A percentile compares a stretch with the other conserved stretches of the same genome.
Evolutionary conservation across 345 rosid genomes (phyloP).

Genomic region (Arabis alpina): DNA sequence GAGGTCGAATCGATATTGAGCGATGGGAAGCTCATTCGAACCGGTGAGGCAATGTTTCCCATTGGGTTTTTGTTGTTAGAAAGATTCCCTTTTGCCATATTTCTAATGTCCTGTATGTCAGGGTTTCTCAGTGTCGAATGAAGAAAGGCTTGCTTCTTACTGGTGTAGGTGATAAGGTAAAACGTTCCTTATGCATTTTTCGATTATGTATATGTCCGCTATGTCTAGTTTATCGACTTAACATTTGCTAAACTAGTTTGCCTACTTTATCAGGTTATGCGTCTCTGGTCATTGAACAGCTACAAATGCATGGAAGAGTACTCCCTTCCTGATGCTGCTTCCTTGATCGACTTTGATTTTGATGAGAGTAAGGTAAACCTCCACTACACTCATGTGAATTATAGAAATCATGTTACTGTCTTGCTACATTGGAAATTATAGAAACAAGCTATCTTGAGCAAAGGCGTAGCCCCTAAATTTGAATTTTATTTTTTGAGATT

Average conservation of each 20-base stretch:
- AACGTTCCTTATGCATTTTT: background rate
- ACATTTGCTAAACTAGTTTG: conserved; percentile 11
- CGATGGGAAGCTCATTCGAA: conserved; percentile 83
- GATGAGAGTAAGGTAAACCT: conserved; percentile 91
- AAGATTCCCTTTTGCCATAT: background rate
- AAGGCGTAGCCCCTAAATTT: conserved; percentile 3
- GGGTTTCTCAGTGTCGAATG: conserved; percentile 84
- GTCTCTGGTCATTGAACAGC: conserved; percentile 79
- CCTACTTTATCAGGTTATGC: conserved; percentile 66
- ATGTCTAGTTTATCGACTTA: background rate
- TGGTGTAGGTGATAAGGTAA: conserved; percentile 95
- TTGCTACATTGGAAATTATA: background rate
- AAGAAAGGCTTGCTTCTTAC: conserved; percentile 81
- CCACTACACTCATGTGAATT: background rate
- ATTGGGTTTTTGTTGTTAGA: background rate
- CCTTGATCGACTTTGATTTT: conserved; percentile 84
- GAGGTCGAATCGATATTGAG: conserved; percentile 57
- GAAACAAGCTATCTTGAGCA: background rate
- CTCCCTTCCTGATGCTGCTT: conserved; percentile 55
- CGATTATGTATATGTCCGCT: background rate
- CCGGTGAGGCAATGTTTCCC: conserved; percentile 51
- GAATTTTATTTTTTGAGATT: conserved; percentile 45
- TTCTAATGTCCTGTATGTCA: conserved; percentile 44
- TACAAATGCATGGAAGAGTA: conserved; percentile 77
- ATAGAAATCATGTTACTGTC: background rate